These are phyloP conservation scores for Pelargonium citronellum DNA, from an alignment of 441 rosid genomes.

Conservation along the genomic window DNA sequence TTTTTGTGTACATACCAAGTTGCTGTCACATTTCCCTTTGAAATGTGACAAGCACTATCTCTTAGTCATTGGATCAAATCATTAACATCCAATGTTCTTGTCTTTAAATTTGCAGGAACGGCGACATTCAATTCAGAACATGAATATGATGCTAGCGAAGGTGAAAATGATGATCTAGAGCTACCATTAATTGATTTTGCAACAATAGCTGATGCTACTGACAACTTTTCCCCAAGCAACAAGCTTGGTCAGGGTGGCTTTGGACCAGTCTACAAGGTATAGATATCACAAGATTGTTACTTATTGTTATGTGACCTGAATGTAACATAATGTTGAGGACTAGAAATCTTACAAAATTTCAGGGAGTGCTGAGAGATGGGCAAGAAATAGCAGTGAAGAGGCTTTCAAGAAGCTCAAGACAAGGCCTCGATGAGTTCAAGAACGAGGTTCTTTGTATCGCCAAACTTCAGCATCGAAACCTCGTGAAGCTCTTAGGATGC, in stretches of 20 bases:
- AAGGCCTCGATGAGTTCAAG: conserved; percentile 35
- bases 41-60: not conserved
- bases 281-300: not conserved
- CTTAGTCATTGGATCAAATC: not conserved
- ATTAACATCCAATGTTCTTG: not conserved
- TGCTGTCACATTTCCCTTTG: not conserved
- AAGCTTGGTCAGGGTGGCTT: conserved; percentile 46
- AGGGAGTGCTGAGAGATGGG: conserved; percentile 27
- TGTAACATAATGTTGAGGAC: not conserved
- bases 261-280: conserved; percentile 35
- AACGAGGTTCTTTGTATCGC: conserved; percentile 32
- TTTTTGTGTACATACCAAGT: no score
- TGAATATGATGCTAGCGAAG: not conserved
- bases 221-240: conserved; percentile 26
- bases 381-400: conserved; percentile 34
- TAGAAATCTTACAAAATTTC: not conserved
- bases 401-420: conserved; percentile 30
- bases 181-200: conserved; percentile 29
- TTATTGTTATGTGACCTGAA: not conserved
- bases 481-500: conserved; percentile 31
- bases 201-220: conserved; percentile 29
- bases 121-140: not conserved
- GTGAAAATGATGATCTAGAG: conserved; percentile 26
- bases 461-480: conserved; percentile 35
- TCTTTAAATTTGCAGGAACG: not conserved